A percentile compares a stretch with the other conserved stretches of the same genome.
These are phyloP conservation scores for Epichloe uncinata DNA, from an alignment of 2,329 filamentous ascomycete genomes.

Conservation along the genomic window DNA sequence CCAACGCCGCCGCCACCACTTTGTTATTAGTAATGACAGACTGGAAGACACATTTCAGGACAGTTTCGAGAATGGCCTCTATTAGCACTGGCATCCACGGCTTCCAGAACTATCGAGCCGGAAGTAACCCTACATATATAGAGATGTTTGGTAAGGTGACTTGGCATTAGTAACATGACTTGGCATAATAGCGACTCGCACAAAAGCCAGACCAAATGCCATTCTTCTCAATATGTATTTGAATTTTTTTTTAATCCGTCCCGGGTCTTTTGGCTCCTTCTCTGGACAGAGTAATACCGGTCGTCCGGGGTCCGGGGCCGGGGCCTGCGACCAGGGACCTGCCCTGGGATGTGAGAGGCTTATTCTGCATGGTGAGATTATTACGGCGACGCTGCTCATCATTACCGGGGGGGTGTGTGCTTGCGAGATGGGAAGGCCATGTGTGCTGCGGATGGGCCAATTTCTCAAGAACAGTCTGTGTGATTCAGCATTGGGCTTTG, in stretches of 20 bases:
- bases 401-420: too few relatives aligned
- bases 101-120: neutral
- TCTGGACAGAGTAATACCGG: neutral
- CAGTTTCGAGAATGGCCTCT: too few relatives aligned
- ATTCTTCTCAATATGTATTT: neutral
- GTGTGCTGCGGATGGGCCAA: neutral
- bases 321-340: neutral
- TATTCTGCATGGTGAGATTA: neutral
- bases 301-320: neutral
- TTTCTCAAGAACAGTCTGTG: neutral
- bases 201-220: neutral
- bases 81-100: neutral
- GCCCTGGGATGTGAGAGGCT: neutral
- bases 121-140: neutral
- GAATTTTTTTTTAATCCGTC: neutral
- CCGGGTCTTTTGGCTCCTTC: neutral
- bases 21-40: neutral
- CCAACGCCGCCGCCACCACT: neutral
- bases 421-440: too few relatives aligned
- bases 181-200: neutral
- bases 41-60: neutral
- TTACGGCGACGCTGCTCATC: too few relatives aligned
- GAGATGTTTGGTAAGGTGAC: neutral
- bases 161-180: neutral
- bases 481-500: neutral